Conservation (phyloP, 371 early-diverging fungal species). For the Chytridium lagenaria region DNA sequence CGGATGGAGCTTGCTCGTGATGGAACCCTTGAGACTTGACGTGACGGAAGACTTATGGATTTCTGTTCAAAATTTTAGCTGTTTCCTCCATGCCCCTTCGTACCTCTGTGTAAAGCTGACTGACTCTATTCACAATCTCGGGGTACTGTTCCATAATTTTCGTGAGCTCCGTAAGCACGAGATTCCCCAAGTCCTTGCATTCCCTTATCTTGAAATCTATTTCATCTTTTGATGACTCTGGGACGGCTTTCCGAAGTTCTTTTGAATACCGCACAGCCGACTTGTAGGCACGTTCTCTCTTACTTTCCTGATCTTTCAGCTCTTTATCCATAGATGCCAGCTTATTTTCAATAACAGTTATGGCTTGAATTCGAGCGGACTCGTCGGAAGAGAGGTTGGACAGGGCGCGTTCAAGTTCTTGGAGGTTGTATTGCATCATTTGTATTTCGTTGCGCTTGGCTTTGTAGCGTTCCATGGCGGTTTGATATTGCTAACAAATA, state of each 20-base stretch:
- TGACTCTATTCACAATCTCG: constrained; percentile 40
- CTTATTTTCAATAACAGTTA: constrained; percentile 46
- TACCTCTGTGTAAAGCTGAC: constrained; percentile 40
- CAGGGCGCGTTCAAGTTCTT: constrained; percentile 41
- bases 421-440: constrained; percentile 48
- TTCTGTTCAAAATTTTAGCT: constrained; percentile 20
- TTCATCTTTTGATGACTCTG: constrained; percentile 39
- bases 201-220: constrained; percentile 48
- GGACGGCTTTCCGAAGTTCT: constrained; percentile 31
- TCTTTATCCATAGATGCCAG: constrained; percentile 46
- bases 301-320: constrained; percentile 51
- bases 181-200: constrained; percentile 47
- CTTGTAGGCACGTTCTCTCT: constrained; percentile 53
- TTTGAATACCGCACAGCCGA: constrained; percentile 31
- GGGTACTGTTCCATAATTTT: constrained; percentile 43
- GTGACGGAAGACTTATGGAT: constrained; percentile 51
- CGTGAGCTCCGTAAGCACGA: constrained; percentile 45
- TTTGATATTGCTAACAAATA: constrained; percentile 48
- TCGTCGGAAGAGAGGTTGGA: constrained; percentile 42
- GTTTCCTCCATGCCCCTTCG: not conserved
- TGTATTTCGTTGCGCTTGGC: constrained; percentile 51
- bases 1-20: constrained; percentile 30
- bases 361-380: constrained; percentile 41
- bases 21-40: constrained; percentile 47
- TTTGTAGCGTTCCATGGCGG: constrained; percentile 54